A percentile compares a stretch with the other conserved stretches of the same genome.
These are phyloP conservation scores for Trichoderma hamatum DNA, from an alignment of 2,329 filamentous ascomycete genomes.

Conservation along the genomic window DNA sequence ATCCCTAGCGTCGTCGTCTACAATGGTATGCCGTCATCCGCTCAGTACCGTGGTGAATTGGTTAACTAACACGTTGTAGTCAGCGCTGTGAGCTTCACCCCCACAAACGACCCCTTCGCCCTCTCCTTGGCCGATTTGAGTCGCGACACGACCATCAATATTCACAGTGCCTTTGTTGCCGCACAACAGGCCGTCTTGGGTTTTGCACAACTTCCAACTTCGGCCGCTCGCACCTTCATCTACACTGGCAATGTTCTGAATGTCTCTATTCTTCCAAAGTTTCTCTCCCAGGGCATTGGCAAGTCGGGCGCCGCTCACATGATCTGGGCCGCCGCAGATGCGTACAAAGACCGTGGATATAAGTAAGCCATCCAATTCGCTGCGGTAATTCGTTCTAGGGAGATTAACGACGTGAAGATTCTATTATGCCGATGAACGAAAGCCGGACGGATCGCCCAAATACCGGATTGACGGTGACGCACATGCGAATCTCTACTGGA, in stretches of 20 bases:
- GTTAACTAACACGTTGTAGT: too few relatives aligned
- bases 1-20: conserved; percentile 12
- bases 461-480: conserved; percentile 18
- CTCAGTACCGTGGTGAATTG: too few relatives aligned
- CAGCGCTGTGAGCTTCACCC: conserved; percentile 7
- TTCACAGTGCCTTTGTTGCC: conserved; percentile 16
- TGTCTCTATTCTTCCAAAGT: too few relatives aligned
- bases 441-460: conserved; percentile 14
- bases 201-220: conserved; percentile 2
- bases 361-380: conserved; percentile 8
- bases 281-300: conserved; percentile 14
- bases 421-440: conserved; percentile 17
- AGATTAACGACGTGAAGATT: too few relatives aligned
- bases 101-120: conserved; percentile 7
- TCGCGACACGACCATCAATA: conserved; percentile 10
- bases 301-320: conserved; percentile 20
- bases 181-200: conserved; percentile 10
- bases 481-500: conserved; percentile 11
- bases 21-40: too few relatives aligned
- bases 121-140: conserved; percentile 10
- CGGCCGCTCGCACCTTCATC: too few relatives aligned
- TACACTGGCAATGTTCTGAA: too few relatives aligned
- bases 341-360: conserved; percentile 10
- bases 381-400: too few relatives aligned
- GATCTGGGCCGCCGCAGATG: conserved; percentile 14